Base-by-base conservation (phyloP, 2,329 filamentous ascomycete species). In the Fusarium illudens region DNA sequence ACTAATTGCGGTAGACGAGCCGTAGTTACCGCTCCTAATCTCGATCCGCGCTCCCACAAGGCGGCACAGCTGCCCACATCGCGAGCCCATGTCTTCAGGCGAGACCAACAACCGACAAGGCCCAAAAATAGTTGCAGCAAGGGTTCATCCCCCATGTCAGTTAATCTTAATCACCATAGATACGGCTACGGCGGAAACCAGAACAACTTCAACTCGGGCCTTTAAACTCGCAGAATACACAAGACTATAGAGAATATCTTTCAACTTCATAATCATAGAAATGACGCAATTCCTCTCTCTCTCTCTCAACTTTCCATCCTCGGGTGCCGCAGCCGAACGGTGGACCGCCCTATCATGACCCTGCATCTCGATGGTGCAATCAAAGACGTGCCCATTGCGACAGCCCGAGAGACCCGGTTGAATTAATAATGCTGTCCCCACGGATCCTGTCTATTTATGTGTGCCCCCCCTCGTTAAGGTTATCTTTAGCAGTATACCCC, bases 361-460 rank as follows among this genome's bases (percentile, higher is more conserved):
- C 65, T 62, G 65, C 19, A 1, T 15, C 10, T 63, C 62, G 53
- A 68, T 62, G 44, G 51, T 57, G 60, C 44, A 56, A 61, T 52
- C 58, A 56, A 54, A 37, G 56, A 13, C 49, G 60, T 50, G 56
- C 29, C 13, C 34, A 52, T 52, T 27, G 32, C 46, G 34, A 34
- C 19, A 27, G 27, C 22, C 17, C n/a, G 8, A 19, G 2, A 13
- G 10, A 29, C 15, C 54, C 36, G 55, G 17, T 27, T 27, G 44
- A 52, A 64, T 64, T 64, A 62, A 52, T 62, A 64, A 64, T 64
- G 46, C 44, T 37, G 33, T 20, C 19, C 9, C 33, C 3, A 19
- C 39, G 32, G 34, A 27, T 9, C 7, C 11, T 33, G 19, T 19
- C 36, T 55, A 55, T 55, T 37, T 53, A 46, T 55, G 19, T 33